phyloP scores from a whole-genome alignment of 2,329 filamentous ascomycete genomes.

The Chaetomiaceae sp. region DNA sequence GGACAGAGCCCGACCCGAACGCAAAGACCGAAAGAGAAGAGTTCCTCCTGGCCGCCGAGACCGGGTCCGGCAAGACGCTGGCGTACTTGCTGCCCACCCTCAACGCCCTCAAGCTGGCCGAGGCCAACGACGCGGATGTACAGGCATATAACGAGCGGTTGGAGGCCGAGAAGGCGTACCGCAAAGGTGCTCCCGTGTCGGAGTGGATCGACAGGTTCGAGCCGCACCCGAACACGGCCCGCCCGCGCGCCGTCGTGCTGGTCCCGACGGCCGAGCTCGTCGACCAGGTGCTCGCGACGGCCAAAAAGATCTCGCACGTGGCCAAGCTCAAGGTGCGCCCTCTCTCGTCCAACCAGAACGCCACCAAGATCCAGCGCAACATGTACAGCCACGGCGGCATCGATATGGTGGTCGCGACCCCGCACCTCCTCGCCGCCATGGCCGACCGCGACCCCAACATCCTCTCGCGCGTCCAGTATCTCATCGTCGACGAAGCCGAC shows the following conservation, averaged over 20 bases:
- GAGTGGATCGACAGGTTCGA: slow-evolving; percentile 60
- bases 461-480: slow-evolving; percentile 81
- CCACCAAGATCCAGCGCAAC: slow-evolving; percentile 75
- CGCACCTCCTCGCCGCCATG: slow-evolving; percentile 83
- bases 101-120: slow-evolving; percentile 76
- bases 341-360: slow-evolving; percentile 71
- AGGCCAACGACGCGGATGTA: slow-evolving; percentile 55
- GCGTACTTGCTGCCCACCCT: slow-evolving; percentile 84
- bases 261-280: slow-evolving; percentile 92
- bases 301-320: slow-evolving; percentile 77
- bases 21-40: slow-evolving; percentile 36
- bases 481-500: slow-evolving; percentile 93
- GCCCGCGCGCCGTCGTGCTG: slow-evolving; percentile 78
- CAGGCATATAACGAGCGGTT: slow-evolving; percentile 53
- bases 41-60: slow-evolving; percentile 90
- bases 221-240: slow-evolving; percentile 67
- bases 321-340: slow-evolving; percentile 82
- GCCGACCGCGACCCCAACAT: slow-evolving; percentile 87
- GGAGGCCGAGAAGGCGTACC: slow-evolving; percentile 53
- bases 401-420: slow-evolving; percentile 82
- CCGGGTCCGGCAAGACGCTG: slow-evolving; percentile 93
- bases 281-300: slow-evolving; percentile 73
- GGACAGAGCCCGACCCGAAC: background rate
- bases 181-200: slow-evolving; percentile 39
- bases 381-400: slow-evolving; percentile 78